Conservation (phyloP, 2,329 filamentous ascomycete species). For the Coniella vitis region DNA sequence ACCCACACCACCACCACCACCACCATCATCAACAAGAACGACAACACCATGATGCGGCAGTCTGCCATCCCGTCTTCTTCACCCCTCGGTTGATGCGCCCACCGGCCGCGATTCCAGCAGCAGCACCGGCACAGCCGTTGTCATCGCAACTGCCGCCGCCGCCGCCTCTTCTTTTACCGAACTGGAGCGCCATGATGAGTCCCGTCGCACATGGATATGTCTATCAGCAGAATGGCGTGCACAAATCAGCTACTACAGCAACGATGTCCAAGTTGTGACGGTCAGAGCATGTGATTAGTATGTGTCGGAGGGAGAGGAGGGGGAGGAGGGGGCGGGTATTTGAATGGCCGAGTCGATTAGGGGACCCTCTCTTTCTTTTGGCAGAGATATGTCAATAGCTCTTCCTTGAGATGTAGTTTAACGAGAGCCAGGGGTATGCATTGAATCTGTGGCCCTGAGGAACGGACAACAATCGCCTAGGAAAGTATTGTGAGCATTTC, state of each 20-base stretch:
- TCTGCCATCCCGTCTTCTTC: conserved; percentile 70
- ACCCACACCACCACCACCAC: conserved; percentile 20
- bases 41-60: conserved; percentile 29
- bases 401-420: too few species aligned
- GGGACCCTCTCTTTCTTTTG: too few species aligned
- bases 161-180: too few species aligned
- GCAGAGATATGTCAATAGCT: too few species aligned
- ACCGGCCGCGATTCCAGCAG: conserved; percentile 24
- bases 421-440: too few species aligned
- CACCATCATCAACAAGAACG: conserved; percentile 38
- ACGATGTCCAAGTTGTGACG: conserved; percentile 30
- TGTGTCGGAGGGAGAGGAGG: too few species aligned
- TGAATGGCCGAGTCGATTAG: too few species aligned
- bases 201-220: conserved; percentile 56
- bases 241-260: conserved; percentile 17
- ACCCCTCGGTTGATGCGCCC: conserved; percentile 54
- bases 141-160: conserved; percentile 2
- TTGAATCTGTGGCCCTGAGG: too few species aligned
- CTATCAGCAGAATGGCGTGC: conserved; percentile 39
- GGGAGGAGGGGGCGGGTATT: too few species aligned
- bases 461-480: too few species aligned
- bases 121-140: not conserved
- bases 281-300: too few species aligned
- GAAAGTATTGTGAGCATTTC: too few species aligned
- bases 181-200: conserved; percentile 22